Evolutionary conservation across 768 basidiomycete species (phyloP).

Genomic region (Lentinula aciculospora): DNA sequence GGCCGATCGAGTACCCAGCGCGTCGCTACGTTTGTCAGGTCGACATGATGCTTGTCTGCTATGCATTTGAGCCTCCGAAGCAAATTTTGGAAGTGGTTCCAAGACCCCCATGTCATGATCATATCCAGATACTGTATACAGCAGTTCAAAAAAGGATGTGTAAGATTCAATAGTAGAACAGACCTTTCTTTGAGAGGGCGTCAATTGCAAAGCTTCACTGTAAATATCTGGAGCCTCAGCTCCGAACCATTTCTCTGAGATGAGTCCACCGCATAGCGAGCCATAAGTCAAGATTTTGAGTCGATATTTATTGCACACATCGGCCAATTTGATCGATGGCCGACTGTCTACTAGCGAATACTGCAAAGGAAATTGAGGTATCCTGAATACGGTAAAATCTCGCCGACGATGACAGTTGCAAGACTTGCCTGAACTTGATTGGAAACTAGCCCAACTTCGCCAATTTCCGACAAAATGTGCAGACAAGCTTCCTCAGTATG

Average conservation of each 20-base stretch:
- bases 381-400: neutral
- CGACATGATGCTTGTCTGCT: conserved; percentile 43
- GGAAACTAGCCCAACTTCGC: conserved; percentile 48
- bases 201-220: conserved; percentile 28
- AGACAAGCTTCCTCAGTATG: conserved; percentile 50
- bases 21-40: conserved; percentile 54
- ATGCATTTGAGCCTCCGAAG: conserved; percentile 38
- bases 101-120: conserved; percentile 50
- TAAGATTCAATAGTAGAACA: neutral
- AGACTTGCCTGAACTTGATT: conserved; percentile 53
- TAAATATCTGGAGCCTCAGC: conserved; percentile 48
- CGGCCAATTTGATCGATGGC: conserved; percentile 49
- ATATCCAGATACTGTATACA: conserved; percentile 48
- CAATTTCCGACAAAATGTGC: conserved; percentile 29
- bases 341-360: conserved; percentile 57
- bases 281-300: conserved; percentile 58
- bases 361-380: conserved; percentile 19
- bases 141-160: neutral
- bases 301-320: conserved; percentile 46
- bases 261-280: conserved; percentile 61
- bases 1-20: conserved; percentile 56
- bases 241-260: conserved; percentile 50
- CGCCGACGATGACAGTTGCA: neutral
- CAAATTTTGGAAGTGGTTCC: conserved; percentile 49
- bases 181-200: conserved; percentile 59